phyloP scores from a whole-genome alignment of 805 yeast species.

The Schwanniomyces yamadae region DNA sequence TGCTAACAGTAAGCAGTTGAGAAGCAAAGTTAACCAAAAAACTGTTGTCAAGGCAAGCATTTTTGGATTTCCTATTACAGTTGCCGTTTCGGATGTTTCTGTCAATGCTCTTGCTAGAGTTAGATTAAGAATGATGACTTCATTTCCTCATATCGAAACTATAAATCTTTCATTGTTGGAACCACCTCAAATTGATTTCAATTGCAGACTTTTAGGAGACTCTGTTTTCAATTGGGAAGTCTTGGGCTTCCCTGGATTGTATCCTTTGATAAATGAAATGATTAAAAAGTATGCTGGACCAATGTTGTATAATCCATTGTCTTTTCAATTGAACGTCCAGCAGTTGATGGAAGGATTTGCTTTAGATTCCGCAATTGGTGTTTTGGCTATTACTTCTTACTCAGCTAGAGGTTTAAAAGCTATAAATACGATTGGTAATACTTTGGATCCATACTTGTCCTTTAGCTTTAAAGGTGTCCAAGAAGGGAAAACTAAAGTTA shows the following conservation, averaged over 20 bases:
- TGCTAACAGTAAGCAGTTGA: constrained; percentile 78
- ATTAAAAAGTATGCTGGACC: constrained; percentile 86
- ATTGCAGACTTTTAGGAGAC: constrained; percentile 72
- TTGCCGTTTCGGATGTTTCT: constrained; percentile 76
- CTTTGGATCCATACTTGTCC: constrained; percentile 86
- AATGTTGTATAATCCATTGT: constrained; percentile 81
- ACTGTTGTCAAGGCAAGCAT: constrained; percentile 72
- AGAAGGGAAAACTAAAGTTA: constrained; percentile 67
- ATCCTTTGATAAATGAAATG: constrained; percentile 80
- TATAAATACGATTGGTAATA: constrained; percentile 67
- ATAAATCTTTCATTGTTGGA: constrained; percentile 81
- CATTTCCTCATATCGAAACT: constrained; percentile 92
- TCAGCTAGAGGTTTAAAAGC: constrained; percentile 69
- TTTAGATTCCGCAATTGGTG: constrained; percentile 80
- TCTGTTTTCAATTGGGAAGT: constrained; percentile 84
- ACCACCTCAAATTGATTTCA: constrained; percentile 86
- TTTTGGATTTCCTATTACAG: constrained; percentile 83
- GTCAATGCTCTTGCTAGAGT: constrained; percentile 74
- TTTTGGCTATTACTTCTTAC: constrained; percentile 66
- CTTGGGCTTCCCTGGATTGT: constrained; percentile 82
- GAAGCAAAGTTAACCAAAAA: constrained; percentile 79
- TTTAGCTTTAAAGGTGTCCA: constrained; percentile 60
- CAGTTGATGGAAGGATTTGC: constrained; percentile 85
- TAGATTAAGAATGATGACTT: constrained; percentile 82
- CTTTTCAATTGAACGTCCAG: constrained; percentile 89